Evolutionary conservation across 345 rosid genomes (phyloP).

Genomic region (Salix brachista): DNA sequence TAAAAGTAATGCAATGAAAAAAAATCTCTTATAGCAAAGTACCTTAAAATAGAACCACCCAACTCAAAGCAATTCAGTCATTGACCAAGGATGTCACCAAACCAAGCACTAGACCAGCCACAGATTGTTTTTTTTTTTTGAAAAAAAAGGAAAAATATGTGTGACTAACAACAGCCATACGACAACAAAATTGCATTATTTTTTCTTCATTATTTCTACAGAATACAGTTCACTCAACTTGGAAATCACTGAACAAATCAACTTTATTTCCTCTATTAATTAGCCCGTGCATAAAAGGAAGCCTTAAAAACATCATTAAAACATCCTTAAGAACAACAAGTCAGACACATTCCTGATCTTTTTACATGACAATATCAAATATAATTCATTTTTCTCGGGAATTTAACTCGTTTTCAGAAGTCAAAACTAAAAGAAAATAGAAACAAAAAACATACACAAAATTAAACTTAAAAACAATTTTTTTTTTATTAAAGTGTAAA

Average conservation of each 20-base stretch:
- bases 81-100: neutral
- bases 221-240: neutral
- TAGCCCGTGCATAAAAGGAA: neutral
- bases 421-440: neutral
- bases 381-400: neutral
- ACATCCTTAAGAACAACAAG: neutral
- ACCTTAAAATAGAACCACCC: neutral
- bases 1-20: neutral
- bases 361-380: neutral
- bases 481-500: neutral
- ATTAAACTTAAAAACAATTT: neutral
- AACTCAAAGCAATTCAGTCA: neutral
- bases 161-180: neutral
- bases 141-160: neutral
- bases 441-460: neutral
- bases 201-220: neutral
- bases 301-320: neutral
- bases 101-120: neutral
- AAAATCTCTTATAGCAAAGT: neutral
- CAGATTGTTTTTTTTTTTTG: too few species aligned
- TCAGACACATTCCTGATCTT: neutral
- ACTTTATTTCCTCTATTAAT: neutral
- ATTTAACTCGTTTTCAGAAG: neutral
- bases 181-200: neutral
- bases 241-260: neutral